Evolutionary conservation across 805 yeast species (phyloP).

Genomic region (Suhomyces prunicola): DNA sequence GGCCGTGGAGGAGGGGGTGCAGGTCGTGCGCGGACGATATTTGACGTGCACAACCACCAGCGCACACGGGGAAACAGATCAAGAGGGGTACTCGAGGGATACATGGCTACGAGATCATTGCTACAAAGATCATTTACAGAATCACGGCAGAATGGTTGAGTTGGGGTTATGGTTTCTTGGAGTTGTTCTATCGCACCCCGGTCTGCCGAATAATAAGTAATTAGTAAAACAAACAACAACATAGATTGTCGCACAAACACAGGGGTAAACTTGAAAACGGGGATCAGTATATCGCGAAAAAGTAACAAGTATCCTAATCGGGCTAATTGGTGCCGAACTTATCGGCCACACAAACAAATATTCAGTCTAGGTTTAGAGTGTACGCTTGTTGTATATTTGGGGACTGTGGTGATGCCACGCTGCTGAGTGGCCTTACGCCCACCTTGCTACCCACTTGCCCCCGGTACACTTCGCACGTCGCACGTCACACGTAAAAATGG

Average conservation of each 20-base stretch:
- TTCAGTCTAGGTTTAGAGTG: too few relatives aligned
- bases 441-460: not conserved
- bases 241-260: not conserved
- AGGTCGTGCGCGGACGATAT: constrained; percentile 1
- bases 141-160: too few relatives aligned
- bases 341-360: not conserved
- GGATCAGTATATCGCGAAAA: not conserved
- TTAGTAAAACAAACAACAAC: not conserved
- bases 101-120: too few relatives aligned
- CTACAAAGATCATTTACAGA: too few relatives aligned
- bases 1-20: constrained; percentile 1
- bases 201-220: too few relatives aligned
- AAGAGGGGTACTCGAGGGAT: too few relatives aligned
- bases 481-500: too few relatives aligned
- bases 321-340: not conserved
- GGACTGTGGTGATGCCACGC: not conserved
- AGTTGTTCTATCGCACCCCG: too few relatives aligned
- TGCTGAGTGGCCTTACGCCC: not conserved
- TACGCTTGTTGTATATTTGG: not conserved
- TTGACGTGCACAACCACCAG: not conserved
- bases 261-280: not conserved
- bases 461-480: too few relatives aligned
- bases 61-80: too few relatives aligned
- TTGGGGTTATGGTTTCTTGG: too few relatives aligned
- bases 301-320: not conserved